phyloP scores from a whole-genome alignment of 768 basidiomycete genomes.

The Trichaptum fuscoviolaceum region DNA sequence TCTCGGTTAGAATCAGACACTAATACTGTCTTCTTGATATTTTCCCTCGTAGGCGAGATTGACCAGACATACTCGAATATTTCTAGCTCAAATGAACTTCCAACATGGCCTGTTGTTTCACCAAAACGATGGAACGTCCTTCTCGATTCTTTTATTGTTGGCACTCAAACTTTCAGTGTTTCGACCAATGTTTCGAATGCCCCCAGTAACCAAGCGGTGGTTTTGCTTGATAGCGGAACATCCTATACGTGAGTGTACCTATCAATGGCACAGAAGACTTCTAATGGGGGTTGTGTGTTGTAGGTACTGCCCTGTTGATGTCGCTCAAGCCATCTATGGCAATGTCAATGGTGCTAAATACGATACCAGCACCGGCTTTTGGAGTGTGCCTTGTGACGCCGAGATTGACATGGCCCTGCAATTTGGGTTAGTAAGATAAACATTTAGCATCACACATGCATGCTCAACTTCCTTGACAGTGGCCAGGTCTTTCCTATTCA shows the following conservation, averaged over 20 bases:
- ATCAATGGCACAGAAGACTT: conserved; percentile 10
- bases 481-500: conserved; percentile 73
- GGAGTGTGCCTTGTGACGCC: conserved; percentile 66
- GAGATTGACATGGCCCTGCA: conserved; percentile 80
- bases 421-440: conserved; percentile 48
- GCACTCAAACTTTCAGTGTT: conserved; percentile 44
- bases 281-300: not conserved
- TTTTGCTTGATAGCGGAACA: conserved; percentile 75
- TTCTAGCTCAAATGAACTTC: conserved; percentile 49
- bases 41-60: conserved; percentile 47
- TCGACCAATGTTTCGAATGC: conserved; percentile 50
- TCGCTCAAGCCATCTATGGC: conserved; percentile 67
- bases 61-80: conserved; percentile 60
- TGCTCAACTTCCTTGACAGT: conserved; percentile 31
- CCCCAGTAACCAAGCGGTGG: conserved; percentile 67
- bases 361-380: conserved; percentile 47
- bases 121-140: conserved; percentile 76
- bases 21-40: not conserved
- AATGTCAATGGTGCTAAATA: conserved; percentile 58
- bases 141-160: conserved; percentile 66
- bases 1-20: not conserved
- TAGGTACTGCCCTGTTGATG: conserved; percentile 65
- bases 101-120: conserved; percentile 64
- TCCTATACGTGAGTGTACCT: conserved; percentile 60
- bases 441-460: conserved; percentile 6